Conservation (phyloP, 2,329 filamentous ascomycete species). For the Alternaria metachromatica region DNA sequence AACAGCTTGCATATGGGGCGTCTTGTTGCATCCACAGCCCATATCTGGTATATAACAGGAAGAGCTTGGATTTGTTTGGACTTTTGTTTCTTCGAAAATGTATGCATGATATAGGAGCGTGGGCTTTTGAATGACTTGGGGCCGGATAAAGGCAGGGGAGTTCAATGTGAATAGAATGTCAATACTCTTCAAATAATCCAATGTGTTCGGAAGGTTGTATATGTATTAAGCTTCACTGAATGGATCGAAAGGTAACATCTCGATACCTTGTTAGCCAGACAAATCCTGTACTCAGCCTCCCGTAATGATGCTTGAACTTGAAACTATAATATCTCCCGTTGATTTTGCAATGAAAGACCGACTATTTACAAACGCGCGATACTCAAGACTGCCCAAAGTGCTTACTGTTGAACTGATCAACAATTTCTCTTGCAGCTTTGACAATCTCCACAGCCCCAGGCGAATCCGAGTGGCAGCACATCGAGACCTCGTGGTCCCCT, state of each 20-base stretch:
- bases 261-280: neutral
- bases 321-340: neutral
- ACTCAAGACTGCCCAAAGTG: constrained; percentile 19
- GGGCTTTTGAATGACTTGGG: neutral
- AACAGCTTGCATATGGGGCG: neutral
- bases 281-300: neutral
- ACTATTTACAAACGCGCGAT: neutral
- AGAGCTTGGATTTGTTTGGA: neutral
- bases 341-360: neutral
- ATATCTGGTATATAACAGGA: neutral
- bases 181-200: neutral
- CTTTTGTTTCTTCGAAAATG: neutral
- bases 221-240: neutral
- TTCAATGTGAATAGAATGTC: neutral
- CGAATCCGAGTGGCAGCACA: constrained; percentile 56
- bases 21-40: neutral
- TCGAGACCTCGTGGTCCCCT: constrained; percentile 50
- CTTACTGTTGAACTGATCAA: constrained; percentile 50
- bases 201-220: neutral
- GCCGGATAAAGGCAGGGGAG: neutral
- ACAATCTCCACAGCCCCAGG: constrained; percentile 55
- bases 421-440: constrained; percentile 50
- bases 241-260: neutral
- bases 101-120: constrained; percentile 1
- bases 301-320: neutral